Evolutionary conservation across 805 yeast species (phyloP), one percentile per base, ranked within the genome.

Genomic region (Metschnikowia similis): DNA sequence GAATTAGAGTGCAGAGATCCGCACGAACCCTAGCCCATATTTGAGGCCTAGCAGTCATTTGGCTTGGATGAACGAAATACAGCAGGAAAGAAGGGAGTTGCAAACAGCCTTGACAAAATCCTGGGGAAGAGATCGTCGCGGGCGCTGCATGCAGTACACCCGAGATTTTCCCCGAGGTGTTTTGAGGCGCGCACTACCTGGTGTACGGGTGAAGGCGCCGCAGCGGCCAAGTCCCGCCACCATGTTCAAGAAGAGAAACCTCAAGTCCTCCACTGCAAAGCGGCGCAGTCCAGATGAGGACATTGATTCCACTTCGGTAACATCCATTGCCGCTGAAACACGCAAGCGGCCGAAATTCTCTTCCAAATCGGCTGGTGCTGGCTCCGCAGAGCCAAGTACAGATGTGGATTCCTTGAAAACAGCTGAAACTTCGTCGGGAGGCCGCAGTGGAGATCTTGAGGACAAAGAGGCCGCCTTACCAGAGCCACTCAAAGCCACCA

Each of bases 191-290:
- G 16, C 39, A 42, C 38, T 21, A 34, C 42, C 38, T 31, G 51
- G 40, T 39, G 54, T 30, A 51, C 52, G 48, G 52, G 41, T 11
- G n/a, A 17, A 31, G 28, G 13, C 17, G 11, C 38, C 46, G 27
- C 42, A n/a, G 35, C n/a, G 17, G 16, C 27, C 47, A 42, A 2
- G 38, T 30, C 8, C 34, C 36, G 17, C 34, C 32, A 14, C 38
- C 38, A 56, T 56, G 60, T 56, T 56, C 52, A 56, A 56, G 45
- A 56, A 56, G 41, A 43, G 60, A 41, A 51, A 11, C 27, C 37
- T 56, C 32, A 56, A 51, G 39, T 17, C 48, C 8, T 39, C 42
- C 3, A 27, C 16, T 7, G 48, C 47, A 11, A 35, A 44, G 26
- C 48, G 39, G n/a, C 53, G 53, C 40, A 45, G 42, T 41, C 45